These are phyloP conservation scores for Lasiosphaeria hispida DNA, from an alignment of 495 filamentous ascomycete genomes.

Conservation along the genomic window DNA sequence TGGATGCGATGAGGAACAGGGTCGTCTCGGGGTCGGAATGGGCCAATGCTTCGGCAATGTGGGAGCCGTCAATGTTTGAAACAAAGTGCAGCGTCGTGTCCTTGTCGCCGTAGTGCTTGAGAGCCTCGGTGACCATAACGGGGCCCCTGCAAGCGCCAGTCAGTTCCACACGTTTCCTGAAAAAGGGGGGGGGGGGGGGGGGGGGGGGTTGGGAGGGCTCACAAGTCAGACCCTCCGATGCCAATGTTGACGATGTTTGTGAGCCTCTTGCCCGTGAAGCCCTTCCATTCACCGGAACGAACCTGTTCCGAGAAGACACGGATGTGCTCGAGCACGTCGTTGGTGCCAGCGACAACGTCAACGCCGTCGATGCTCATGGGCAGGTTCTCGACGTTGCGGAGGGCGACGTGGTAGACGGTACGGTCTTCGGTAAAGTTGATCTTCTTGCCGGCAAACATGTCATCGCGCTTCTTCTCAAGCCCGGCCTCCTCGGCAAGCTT, in stretches of 20 bases:
- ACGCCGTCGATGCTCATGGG: slow-evolving; percentile 91
- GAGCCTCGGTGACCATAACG: slow-evolving; percentile 96
- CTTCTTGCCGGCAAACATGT: slow-evolving; percentile 94
- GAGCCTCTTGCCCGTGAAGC: slow-evolving; percentile 96
- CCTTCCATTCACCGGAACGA: slow-evolving; percentile 94
- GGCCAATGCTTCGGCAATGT: slow-evolving; percentile 90
- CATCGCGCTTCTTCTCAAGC: slow-evolving; percentile 89
- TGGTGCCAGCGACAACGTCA: slow-evolving; percentile 86
- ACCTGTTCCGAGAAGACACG: slow-evolving; percentile 95
- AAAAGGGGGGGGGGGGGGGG: too few species aligned
- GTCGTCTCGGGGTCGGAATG: slow-evolving; percentile 92
- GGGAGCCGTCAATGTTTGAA: slow-evolving; percentile 98
- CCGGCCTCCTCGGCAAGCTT: slow-evolving; percentile 87
- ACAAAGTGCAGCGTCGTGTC: slow-evolving; percentile 92
- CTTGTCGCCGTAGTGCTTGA: slow-evolving; percentile 87
- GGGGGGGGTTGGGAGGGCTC: slow-evolving; percentile 36
- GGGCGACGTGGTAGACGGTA: slow-evolving; percentile 91
- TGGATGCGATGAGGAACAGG: slow-evolving; percentile 95
- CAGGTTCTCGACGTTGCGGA: slow-evolving; percentile 82
- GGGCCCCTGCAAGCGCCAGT: slow-evolving; percentile 62
- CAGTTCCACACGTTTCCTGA: not conserved
- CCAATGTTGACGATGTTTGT: slow-evolving; percentile 96
- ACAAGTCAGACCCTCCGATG: slow-evolving; percentile 98
- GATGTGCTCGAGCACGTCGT: slow-evolving; percentile 91
- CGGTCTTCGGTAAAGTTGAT: slow-evolving; percentile 99